Percentiles rank a stretch among this genome's conserved stretches.
These are phyloP conservation scores for Trametes sanguinea DNA, from an alignment of 768 basidiomycete species.

Conservation along the genomic window DNA sequence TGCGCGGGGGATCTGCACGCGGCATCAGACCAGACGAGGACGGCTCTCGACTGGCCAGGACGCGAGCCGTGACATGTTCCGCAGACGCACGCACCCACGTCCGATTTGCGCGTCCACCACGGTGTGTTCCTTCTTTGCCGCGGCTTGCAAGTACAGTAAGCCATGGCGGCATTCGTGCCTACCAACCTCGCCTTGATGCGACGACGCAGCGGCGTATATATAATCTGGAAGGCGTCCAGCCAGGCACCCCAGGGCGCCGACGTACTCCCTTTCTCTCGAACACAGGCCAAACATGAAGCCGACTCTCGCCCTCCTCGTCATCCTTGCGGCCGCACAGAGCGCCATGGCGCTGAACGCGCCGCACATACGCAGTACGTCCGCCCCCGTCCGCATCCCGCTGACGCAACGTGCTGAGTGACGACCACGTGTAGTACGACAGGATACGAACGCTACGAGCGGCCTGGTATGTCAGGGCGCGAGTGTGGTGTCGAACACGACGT, in stretches of 20 bases:
- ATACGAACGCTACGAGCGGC: not conserved
- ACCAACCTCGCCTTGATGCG: not conserved
- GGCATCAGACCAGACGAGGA: not conserved
- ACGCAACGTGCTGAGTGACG: not conserved
- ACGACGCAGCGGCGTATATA: not conserved
- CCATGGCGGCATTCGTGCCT: not conserved
- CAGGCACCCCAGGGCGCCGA: not conserved
- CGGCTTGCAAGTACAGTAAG: not conserved
- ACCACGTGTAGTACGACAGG: slow-evolving; percentile 10
- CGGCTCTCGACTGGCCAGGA: not conserved
- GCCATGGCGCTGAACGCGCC: slow-evolving; percentile 13
- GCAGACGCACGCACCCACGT: not conserved
- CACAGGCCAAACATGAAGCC: slow-evolving; percentile 6
- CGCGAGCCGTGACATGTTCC: not conserved
- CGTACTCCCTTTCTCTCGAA: not conserved
- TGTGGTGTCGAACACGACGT: slow-evolving; percentile 1
- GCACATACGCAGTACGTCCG: slow-evolving; percentile 6
- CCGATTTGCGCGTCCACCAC: slow-evolving; percentile 2
- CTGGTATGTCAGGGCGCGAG: slow-evolving; percentile 1
- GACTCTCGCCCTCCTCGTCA: not conserved
- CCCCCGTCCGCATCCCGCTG: not conserved
- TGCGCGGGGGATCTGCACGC: not conserved
- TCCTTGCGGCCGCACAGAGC: slow-evolving; percentile 6
- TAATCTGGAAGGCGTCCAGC: not conserved
- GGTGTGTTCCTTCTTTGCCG: not conserved